A percentile compares a stretch with the other conserved stretches of the same genome.
Conservation (phyloP, 345 rosid species). For the Linum trigynum region DNA sequence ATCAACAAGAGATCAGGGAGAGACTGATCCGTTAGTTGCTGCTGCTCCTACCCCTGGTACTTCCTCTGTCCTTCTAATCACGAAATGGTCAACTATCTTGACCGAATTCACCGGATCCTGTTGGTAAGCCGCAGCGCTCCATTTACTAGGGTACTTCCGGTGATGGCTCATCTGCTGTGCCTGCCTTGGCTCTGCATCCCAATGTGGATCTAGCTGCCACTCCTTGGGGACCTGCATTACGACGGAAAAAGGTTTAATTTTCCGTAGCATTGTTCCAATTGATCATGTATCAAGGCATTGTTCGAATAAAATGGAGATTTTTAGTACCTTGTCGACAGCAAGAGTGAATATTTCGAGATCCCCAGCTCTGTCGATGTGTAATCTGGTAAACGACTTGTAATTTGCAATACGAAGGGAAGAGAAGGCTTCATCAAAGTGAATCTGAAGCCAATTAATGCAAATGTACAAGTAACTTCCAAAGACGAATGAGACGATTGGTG, state of each 20-base stretch:
- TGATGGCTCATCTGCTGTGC: constrained; percentile 47
- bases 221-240: constrained; percentile 73
- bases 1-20: constrained; percentile 23
- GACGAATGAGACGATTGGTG: constrained; percentile 86
- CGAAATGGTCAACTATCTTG: constrained; percentile 64
- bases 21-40: constrained; percentile 27
- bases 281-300: not conserved
- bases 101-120: constrained; percentile 72
- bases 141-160: constrained; percentile 64
- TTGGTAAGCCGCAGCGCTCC: constrained; percentile 49
- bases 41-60: constrained; percentile 22
- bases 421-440: constrained; percentile 98
- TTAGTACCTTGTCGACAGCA: constrained; percentile 83
- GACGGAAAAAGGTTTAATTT: too few species aligned
- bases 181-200: constrained; percentile 63
- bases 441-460: constrained; percentile 93
- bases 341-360: constrained; percentile 93
- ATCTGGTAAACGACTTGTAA: constrained; percentile 88
- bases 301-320: not conserved
- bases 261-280: not conserved
- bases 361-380: constrained; percentile 57
- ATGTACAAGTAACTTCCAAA: constrained; percentile 95
- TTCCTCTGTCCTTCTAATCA: constrained; percentile 32
- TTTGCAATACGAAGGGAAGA: constrained; percentile 97
- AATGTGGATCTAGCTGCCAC: constrained; percentile 72